phyloP scores from a whole-genome alignment of 257 asterid species.

The Nyctanthes arbortristis region DNA sequence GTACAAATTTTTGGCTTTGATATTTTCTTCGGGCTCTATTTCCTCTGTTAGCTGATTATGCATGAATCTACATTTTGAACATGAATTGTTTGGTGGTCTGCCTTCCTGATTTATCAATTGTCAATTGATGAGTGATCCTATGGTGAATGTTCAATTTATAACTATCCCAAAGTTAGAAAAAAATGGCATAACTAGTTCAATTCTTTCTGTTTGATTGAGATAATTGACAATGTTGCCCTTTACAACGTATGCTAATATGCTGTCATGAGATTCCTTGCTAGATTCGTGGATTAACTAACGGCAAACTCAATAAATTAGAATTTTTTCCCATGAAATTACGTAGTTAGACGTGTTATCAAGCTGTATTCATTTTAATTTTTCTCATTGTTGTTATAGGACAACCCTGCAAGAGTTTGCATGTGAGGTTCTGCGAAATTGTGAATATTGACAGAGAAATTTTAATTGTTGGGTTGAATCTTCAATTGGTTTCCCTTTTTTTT shows the following conservation, averaged over 20 bases:
- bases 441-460: no score
- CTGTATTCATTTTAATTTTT: no score
- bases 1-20: neutral
- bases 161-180: conserved; percentile 1
- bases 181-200: neutral
- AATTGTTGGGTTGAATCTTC: no score
- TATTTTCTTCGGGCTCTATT: neutral
- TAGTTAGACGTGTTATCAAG: no score
- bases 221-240: neutral
- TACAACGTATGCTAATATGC: neutral
- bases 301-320: neutral
- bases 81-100: neutral
- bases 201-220: neutral
- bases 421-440: no score
- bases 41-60: neutral
- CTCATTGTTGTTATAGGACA: no score
- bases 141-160: neutral
- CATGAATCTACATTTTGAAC: neutral
- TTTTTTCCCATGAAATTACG: neutral
- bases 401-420: no score
- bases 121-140: conserved; percentile 1
- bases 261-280: neutral
- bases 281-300: no score
- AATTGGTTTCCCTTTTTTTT: no score
- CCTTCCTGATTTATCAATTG: neutral